Conservation (phyloP, 73 alveolate species). For the Blepharisma japonicum region DNA sequence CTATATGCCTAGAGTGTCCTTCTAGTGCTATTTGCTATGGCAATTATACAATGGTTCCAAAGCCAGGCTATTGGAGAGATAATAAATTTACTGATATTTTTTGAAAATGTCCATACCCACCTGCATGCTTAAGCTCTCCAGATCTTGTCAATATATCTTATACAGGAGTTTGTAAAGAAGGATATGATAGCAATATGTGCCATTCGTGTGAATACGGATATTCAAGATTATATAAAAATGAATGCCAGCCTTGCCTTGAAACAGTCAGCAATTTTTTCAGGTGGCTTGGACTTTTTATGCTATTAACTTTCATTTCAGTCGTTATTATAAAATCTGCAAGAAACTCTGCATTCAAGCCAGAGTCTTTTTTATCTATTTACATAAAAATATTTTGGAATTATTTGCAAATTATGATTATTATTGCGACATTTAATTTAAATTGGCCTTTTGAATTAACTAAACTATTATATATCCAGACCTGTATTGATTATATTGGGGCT, state of each 20-base stretch:
- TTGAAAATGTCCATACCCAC: slow-evolving; percentile 36
- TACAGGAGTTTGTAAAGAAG: slow-evolving; percentile 60
- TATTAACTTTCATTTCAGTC: not conserved
- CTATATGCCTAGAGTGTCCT: slow-evolving; percentile 29
- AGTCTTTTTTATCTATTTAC: not conserved
- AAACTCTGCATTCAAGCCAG: slow-evolving; percentile 34
- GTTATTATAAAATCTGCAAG: slow-evolving; percentile 40
- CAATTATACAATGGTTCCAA: slow-evolving; percentile 25
- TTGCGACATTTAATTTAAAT: not conserved
- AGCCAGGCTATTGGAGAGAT: slow-evolving; percentile 7
- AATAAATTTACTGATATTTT: not conserved
- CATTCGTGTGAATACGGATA: slow-evolving; percentile 68
- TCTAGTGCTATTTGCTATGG: slow-evolving; percentile 13
- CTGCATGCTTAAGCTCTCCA: slow-evolving; percentile 52
- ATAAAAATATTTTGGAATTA: slow-evolving; percentile 7
- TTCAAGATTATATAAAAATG: slow-evolving; percentile 44
- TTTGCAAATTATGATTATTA: not conserved
- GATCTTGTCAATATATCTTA: slow-evolving; percentile 39
- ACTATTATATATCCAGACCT: slow-evolving; percentile 21
- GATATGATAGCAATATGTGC: slow-evolving; percentile 61
- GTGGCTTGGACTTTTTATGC: not conserved
- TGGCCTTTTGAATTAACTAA: slow-evolving; percentile 45
- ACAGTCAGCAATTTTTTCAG: slow-evolving; percentile 37
- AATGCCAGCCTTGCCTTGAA: slow-evolving; percentile 53
- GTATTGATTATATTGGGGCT: not conserved